A percentile compares a stretch with the other conserved stretches of the same genome.
Evolutionary conservation across 106 monocot species (phyloP).

Genomic region (Narthecium ossifragum): DNA sequence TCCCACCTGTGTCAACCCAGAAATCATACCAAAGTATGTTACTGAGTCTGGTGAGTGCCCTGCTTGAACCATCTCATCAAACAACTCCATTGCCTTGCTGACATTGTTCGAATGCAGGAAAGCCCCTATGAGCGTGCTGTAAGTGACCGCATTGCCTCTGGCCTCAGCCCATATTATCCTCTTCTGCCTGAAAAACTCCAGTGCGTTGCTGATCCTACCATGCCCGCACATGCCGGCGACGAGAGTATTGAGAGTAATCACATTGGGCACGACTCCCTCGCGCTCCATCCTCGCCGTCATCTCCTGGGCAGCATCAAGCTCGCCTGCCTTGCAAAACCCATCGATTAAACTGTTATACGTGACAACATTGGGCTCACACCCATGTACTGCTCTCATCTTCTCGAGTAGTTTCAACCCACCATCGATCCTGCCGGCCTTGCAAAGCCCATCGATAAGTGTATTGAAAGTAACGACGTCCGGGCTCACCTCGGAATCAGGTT

Average conservation of each 20-base stretch:
- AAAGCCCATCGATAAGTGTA: constrained; percentile 59
- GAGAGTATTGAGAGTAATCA: constrained; percentile 62
- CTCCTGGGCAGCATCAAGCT: constrained; percentile 28
- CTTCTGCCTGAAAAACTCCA: constrained; percentile 52
- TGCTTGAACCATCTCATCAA: constrained; percentile 54
- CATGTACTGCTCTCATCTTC: constrained; percentile 26
- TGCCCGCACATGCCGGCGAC: constrained; percentile 57
- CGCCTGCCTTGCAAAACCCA: constrained; percentile 56
- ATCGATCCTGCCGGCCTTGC: constrained; percentile 50
- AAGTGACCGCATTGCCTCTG: constrained; percentile 47
- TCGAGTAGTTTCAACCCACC: constrained; percentile 31
- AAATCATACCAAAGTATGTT: constrained; percentile 68
- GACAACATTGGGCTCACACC: constrained; percentile 31
- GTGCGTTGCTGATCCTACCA: constrained; percentile 44
- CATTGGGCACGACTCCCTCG: constrained; percentile 31
- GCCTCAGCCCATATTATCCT: constrained; percentile 17
- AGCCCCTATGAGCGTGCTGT: constrained; percentile 57
- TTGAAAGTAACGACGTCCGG: constrained; percentile 47
- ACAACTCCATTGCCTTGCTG: constrained; percentile 52
- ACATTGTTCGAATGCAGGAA: constrained; percentile 68
- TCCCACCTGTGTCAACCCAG: constrained; percentile 51
- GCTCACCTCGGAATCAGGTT: constrained; percentile 14
- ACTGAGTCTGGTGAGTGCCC: constrained; percentile 54
- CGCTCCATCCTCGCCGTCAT: constrained; percentile 47
- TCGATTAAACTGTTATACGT: constrained; percentile 68